Evolutionary conservation across 2,329 filamentous ascomycete genomes (phyloP).

Genomic region (Calonectria pseudoturangicola): DNA sequence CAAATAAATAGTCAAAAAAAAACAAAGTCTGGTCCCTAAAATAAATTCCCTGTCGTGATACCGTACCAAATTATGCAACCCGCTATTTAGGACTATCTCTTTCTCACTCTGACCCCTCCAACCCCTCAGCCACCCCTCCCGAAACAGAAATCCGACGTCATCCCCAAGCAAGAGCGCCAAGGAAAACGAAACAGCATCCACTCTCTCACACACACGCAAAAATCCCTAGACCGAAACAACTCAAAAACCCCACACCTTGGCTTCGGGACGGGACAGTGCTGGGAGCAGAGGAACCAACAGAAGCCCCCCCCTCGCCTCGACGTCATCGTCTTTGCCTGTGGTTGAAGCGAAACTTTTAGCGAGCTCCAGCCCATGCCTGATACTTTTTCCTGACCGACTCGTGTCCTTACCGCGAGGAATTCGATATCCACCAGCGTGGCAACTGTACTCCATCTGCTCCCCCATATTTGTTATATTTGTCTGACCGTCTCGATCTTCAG

Average conservation of each 20-base stretch:
- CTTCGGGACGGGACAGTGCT: constrained; percentile 14
- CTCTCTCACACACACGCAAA: constrained; percentile 7
- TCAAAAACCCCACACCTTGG: constrained; percentile 26
- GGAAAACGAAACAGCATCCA: constrained; percentile 26
- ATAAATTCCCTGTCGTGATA: constrained; percentile 29
- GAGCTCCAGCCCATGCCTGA: constrained; percentile 16
- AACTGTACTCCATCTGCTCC: constrained; percentile 11
- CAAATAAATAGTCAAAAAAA: neutral
- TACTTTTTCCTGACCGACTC: constrained; percentile 13
- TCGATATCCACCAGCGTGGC: constrained; percentile 18
- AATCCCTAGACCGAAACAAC: constrained; percentile 21
- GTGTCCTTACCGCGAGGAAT: constrained; percentile 11
- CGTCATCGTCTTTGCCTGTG: constrained; percentile 6
- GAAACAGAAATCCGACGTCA: constrained; percentile 37
- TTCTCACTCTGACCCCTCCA: constrained; percentile 29
- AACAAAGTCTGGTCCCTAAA: constrained; percentile 23
- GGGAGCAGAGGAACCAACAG: constrained; percentile 16
- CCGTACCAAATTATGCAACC: constrained; percentile 31
- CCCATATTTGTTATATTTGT: neutral
- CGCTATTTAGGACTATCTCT: constrained; percentile 10
- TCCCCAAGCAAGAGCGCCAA: constrained; percentile 23
- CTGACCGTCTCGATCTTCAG: constrained; percentile 1
- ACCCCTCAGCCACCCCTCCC: constrained; percentile 23
- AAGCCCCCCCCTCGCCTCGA: constrained; percentile 2
- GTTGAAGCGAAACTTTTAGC: constrained; percentile 19